Base-by-base conservation (phyloP, 164 flowering plant species). In the Magnolia changhungtana region DNA sequence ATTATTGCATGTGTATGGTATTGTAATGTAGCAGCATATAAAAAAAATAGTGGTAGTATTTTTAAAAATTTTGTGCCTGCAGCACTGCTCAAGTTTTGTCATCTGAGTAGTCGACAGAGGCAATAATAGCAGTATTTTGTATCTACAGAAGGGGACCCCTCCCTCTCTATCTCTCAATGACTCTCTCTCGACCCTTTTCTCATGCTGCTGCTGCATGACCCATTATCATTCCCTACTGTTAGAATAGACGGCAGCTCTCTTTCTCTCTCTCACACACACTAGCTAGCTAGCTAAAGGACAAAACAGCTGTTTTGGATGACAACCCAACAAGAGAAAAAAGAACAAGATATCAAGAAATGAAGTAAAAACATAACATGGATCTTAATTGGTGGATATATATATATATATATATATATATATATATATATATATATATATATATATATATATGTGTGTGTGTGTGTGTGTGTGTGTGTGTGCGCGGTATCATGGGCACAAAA, bases 51-150 rank as follows among this genome's bases (percentile, higher is more conserved):
- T 37, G 45, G 45, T 11, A 55, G 13, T 65, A 8, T 24, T 24
- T 65, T 20, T 24, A 0, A 20, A 8, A 7, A 20, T n/a, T 14
- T 19, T 51, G 31, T 75, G 20, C 63, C 84, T 85, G 82, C 82
- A 81, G 72, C 79, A 83, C 82, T 84, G 89, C 81, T 79, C 79
- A 55, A 74, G 64, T 80, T 84, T 86, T 90, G 93, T 90, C 88
- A 82, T 87, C 80, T 86, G 79, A 87, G 85, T 84, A 86, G 87
- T 80, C 81, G 88, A 89, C 90, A 88, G 81, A 77, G 24, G 83
- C 79, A 82, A 85, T 87, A 74, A 87, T 87, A 78, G 84, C 88
- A 84, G 85, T 87, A 84, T 85, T 86, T 88, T 88, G 90, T 86
- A 88, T 84, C 87, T 83, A 78, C 87, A 81, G 77, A 76, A 83